Evolutionary conservation across 257 asterid species (phyloP).

Genomic region (Solanum bulbocastanum): DNA sequence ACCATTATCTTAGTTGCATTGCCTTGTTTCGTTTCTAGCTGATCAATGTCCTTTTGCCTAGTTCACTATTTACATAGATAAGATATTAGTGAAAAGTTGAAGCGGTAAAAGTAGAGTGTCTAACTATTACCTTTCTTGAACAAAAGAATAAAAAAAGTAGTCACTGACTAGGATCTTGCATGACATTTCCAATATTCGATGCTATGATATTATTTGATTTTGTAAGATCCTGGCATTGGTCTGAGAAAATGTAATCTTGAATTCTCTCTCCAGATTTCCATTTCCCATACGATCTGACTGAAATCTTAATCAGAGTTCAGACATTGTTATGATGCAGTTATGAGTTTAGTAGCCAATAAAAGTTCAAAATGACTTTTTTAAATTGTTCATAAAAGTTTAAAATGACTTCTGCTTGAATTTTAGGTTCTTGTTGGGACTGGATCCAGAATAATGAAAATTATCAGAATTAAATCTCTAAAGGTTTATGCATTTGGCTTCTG

Average conservation of each 20-base stretch:
- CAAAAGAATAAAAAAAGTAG: not conserved
- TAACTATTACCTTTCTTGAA: not conserved
- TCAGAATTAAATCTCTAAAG: slow-evolving; percentile 79
- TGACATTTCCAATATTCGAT: not conserved
- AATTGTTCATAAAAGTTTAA: not conserved
- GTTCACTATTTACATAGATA: not conserved
- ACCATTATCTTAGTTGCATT: not conserved
- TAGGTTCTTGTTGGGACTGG: slow-evolving; percentile 99
- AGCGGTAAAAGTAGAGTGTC: not conserved
- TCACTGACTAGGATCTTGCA: not conserved
- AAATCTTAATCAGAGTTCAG: not conserved
- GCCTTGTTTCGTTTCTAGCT: not conserved
- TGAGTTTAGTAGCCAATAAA: not conserved
- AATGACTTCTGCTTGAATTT: slow-evolving; percentile 1
- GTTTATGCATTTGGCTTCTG: slow-evolving; percentile 96
- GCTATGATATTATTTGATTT: not conserved
- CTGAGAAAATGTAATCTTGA: not conserved
- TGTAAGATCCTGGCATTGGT: not conserved
- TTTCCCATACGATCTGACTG: not conserved
- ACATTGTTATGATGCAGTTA: not conserved
- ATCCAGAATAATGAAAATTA: slow-evolving; percentile 73
- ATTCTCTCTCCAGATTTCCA: not conserved
- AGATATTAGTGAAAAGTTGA: not conserved
- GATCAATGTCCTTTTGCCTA: not conserved
- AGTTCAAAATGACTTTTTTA: not conserved